A percentile compares a stretch with the other conserved stretches of the same genome.
These are phyloP conservation scores for Fusarium lateritium DNA, from an alignment of 2,329 filamentous ascomycete genomes.

Conservation along the genomic window DNA sequence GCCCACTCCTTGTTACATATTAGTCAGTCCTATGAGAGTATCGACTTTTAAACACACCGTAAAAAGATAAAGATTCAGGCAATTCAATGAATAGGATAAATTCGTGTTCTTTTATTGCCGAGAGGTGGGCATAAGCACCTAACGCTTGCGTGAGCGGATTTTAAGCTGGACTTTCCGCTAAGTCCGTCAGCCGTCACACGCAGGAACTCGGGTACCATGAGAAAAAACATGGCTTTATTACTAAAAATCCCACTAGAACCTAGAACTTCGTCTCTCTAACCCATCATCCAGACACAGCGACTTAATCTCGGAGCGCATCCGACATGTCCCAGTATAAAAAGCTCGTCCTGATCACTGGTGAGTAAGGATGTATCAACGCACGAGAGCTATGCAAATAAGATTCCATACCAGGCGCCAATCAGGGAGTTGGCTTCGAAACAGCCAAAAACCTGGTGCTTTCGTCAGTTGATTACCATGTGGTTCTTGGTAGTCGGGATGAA, in stretches of 20 bases:
- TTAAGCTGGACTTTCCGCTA: slow-evolving; percentile 4
- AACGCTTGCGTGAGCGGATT: neutral
- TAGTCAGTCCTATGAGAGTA: accelerated
- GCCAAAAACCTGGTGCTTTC: slow-evolving; percentile 23
- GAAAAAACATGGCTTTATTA: accelerated
- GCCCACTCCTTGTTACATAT: no score
- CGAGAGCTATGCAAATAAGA: neutral
- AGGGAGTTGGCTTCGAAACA: slow-evolving; percentile 27
- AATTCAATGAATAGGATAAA: neutral
- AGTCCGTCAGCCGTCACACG: neutral
- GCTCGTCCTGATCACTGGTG: slow-evolving; percentile 25
- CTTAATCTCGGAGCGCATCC: accelerated
- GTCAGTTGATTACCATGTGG: slow-evolving; percentile 20
- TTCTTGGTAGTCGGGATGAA: slow-evolving; percentile 21
- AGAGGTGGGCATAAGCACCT: neutral
- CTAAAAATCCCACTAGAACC: neutral
- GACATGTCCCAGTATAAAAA: slow-evolving; percentile 18
- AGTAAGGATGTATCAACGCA: neutral
- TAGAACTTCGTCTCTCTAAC: accelerated
- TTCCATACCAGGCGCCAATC: slow-evolving; percentile 21
- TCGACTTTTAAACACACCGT: no score
- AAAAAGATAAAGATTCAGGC: no score
- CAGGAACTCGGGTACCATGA: neutral
- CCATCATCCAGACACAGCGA: accelerated
- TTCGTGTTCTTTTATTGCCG: slow-evolving; percentile 4